phyloP scores from a whole-genome alignment of 2,329 filamentous ascomycete genomes.

The Fusarium agapanthi region DNA sequence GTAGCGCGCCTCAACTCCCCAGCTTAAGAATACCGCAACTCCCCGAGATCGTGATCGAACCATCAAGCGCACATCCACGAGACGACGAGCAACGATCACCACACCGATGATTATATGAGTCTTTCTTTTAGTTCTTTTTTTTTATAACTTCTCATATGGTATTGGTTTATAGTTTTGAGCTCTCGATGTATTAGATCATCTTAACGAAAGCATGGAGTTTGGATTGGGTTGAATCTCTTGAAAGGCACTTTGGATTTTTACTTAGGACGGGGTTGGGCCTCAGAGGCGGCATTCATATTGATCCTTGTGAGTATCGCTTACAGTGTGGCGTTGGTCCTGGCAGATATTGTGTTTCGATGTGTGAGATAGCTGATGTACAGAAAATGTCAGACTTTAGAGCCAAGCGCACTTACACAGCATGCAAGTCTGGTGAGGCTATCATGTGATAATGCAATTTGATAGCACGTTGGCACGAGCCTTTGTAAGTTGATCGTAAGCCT shows the following conservation, averaged over 20 bases:
- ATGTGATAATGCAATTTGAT: not conserved
- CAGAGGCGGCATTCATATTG: not conserved
- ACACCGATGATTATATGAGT: slow-evolving; percentile 17
- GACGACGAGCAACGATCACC: slow-evolving; percentile 30
- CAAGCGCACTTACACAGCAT: not conserved
- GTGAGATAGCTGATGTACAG: not conserved
- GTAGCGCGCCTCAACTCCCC: slow-evolving; percentile 59
- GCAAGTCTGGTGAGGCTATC: not conserved
- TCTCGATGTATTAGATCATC: slow-evolving; percentile 13
- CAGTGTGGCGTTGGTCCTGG: not conserved
- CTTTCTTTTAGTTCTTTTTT: slow-evolving; percentile 1
- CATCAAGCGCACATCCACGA: slow-evolving; percentile 49
- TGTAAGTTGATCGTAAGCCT: not conserved
- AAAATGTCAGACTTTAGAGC: not conserved
- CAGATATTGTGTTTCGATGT: not conserved
- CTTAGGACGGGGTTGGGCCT: not conserved
- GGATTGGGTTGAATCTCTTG: slow-evolving; percentile 20
- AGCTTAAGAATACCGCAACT: slow-evolving; percentile 59
- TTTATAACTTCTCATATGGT: not conserved
- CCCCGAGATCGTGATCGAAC: slow-evolving; percentile 68
- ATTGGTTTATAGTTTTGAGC: not conserved
- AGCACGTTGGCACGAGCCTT: not conserved
- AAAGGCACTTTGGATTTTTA: not conserved
- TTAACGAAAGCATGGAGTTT: slow-evolving; percentile 40
- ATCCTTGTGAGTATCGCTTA: slow-evolving; percentile 1